A percentile compares a stretch with the other conserved stretches of the same genome.
phyloP scores from a whole-genome alignment of 768 basidiomycete species.

The Mycena leptocephala region DNA sequence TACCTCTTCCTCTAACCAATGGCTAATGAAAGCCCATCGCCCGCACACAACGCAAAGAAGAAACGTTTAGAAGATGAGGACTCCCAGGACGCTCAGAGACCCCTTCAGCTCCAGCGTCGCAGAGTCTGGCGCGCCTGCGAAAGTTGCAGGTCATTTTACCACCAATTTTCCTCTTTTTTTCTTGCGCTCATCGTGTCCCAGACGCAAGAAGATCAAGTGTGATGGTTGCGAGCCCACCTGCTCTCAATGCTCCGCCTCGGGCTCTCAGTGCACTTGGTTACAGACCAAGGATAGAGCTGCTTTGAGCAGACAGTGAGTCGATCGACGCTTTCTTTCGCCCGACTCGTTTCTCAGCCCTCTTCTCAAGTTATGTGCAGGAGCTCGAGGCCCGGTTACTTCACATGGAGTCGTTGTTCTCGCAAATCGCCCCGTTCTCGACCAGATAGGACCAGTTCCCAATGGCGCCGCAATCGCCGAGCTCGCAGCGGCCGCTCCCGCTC shows the following conservation, averaged over 20 bases:
- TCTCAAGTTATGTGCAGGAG: conserved; percentile 86
- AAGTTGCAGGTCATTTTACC: conserved; percentile 80
- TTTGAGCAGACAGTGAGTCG: conserved; percentile 87
- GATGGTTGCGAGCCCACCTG: conserved; percentile 92
- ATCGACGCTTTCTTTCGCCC: not conserved
- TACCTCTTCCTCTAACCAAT: not conserved
- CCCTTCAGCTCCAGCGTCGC: conserved; percentile 83
- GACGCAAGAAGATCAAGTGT: conserved; percentile 95
- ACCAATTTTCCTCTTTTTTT: not conserved
- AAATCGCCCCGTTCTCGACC: conserved; percentile 85
- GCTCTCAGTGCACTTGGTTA: conserved; percentile 89
- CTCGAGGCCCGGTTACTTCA: conserved; percentile 90
- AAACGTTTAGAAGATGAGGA: conserved; percentile 79
- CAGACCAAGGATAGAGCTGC: conserved; percentile 95
- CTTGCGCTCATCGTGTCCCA: conserved; percentile 49
- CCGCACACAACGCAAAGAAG: conserved; percentile 78
- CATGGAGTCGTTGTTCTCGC: conserved; percentile 90
- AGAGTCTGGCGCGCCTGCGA: conserved; percentile 94
- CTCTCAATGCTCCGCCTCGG: conserved; percentile 83
- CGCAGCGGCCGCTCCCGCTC: conserved; percentile 41
- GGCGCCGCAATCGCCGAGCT: conserved; percentile 55
- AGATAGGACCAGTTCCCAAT: conserved; percentile 72
- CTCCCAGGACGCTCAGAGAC: conserved; percentile 74
- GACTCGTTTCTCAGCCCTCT: conserved; percentile 35
- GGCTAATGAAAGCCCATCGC: conserved; percentile 25